Percentiles rank a stretch among this genome's conserved stretches.
phyloP scores from a whole-genome alignment of 1,284 basidiomycete genomes.

The Apiotrichum akiyoshidainum region DNA sequence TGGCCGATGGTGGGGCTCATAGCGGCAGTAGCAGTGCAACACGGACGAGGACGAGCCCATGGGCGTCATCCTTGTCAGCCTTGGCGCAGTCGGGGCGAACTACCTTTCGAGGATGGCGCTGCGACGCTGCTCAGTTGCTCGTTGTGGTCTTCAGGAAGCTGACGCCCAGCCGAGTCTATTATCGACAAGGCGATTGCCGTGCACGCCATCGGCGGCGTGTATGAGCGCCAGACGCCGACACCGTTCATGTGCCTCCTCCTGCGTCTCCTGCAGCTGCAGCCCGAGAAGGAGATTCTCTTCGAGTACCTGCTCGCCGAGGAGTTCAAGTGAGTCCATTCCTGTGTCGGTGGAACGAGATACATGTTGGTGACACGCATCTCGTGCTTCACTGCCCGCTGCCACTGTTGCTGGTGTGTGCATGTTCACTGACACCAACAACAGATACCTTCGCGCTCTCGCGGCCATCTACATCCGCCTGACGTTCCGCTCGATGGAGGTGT shows the following conservation, averaged over 20 bases:
- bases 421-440: slow-evolving; percentile 41
- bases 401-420: too few species aligned
- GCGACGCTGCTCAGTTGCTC: too few species aligned
- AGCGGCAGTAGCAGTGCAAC: too few species aligned
- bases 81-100: too few species aligned
- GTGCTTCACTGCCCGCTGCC: too few species aligned
- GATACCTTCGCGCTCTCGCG: slow-evolving; percentile 88
- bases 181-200: slow-evolving; percentile 88
- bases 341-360: neutral
- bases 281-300: slow-evolving; percentile 90
- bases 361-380: neutral
- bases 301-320: slow-evolving; percentile 94
- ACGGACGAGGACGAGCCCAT: neutral
- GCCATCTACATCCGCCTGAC: slow-evolving; percentile 95
- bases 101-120: too few species aligned
- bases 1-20: slow-evolving; percentile 2
- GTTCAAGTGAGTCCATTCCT: slow-evolving; percentile 72
- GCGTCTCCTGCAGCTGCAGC: slow-evolving; percentile 94
- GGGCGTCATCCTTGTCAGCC: too few species aligned
- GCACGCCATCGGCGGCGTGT: slow-evolving; percentile 84
- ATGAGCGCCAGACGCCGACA: slow-evolving; percentile 81
- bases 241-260: slow-evolving; percentile 86
- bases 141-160: neutral
- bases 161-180: slow-evolving; percentile 69
- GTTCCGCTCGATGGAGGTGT: slow-evolving; percentile 83